Conservation (phyloP, 257 asterid species). For the Anisodus tanguticus region DNA sequence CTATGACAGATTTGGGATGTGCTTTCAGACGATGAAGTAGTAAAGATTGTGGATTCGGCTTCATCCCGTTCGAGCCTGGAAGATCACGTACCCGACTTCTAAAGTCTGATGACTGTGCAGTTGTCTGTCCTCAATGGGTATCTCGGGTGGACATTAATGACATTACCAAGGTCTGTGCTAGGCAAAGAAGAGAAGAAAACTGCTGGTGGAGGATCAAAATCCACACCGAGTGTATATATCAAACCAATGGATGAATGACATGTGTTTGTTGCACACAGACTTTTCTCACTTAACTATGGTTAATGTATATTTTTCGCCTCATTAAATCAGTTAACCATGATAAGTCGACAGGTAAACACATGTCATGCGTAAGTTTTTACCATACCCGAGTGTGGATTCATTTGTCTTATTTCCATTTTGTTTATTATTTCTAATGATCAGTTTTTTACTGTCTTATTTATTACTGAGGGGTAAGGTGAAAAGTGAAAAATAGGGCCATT, state of each 20-base stretch:
- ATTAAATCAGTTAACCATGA: neutral
- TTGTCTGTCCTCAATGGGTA: constrained; percentile 47
- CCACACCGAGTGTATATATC: neutral
- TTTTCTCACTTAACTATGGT: neutral
- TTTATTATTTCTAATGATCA: neutral
- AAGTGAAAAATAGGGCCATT: neutral
- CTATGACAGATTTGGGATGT: constrained; percentile 65
- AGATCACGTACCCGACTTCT: constrained; percentile 53
- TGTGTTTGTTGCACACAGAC: neutral
- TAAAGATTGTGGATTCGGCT: constrained; percentile 54
- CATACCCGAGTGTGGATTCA: neutral
- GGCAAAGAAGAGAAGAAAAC: constrained; percentile 39
- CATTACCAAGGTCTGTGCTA: constrained; percentile 47
- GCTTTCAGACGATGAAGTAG: constrained; percentile 60
- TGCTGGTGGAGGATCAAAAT: constrained; percentile 31
- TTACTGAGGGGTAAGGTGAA: constrained; percentile 19
- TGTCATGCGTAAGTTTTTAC: neutral
- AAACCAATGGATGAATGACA: neutral
- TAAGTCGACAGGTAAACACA: neutral
- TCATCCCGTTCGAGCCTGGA: constrained; percentile 55
- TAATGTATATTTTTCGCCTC: neutral
- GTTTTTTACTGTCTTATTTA: constrained; percentile 2
- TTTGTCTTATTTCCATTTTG: neutral
- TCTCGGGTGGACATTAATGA: constrained; percentile 50
- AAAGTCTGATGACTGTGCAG: constrained; percentile 73